A percentile compares a stretch with the other conserved stretches of the same genome.
Evolutionary conservation across 495 filamentous ascomycete genomes (phyloP).

Genomic region (Amniculicola lignicola): DNA sequence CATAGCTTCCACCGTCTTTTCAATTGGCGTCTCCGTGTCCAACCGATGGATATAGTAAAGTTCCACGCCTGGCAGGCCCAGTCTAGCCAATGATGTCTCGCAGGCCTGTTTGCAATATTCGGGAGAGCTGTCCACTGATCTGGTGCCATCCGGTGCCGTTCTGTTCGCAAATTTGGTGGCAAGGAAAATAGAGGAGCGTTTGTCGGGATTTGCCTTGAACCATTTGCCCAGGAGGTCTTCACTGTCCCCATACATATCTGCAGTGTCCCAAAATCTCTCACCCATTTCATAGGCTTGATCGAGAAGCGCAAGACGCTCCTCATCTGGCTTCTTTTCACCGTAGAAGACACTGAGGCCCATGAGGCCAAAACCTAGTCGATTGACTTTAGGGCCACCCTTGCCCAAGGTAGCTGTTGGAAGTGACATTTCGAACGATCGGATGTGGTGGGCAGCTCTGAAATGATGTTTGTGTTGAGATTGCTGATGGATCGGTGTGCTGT

Average conservation of each 20-base stretch:
- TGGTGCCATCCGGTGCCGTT: neutral
- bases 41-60: slow-evolving; percentile 35
- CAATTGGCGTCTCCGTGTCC: slow-evolving; percentile 28
- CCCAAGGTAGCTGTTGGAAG: slow-evolving; percentile 24
- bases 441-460: neutral
- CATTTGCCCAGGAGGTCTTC: slow-evolving; percentile 58
- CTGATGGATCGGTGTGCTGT: neutral
- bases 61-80: slow-evolving; percentile 49
- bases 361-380: slow-evolving; percentile 53
- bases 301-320: slow-evolving; percentile 50
- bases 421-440: slow-evolving; percentile 10
- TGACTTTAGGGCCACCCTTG: slow-evolving; percentile 40
- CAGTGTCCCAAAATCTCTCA: slow-evolving; percentile 59
- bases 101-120: slow-evolving; percentile 49
- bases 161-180: slow-evolving; percentile 56
- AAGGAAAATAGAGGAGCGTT: slow-evolving; percentile 56
- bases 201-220: slow-evolving; percentile 51
- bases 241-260: slow-evolving; percentile 52
- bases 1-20: slow-evolving; percentile 29
- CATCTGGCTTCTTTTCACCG: slow-evolving; percentile 43
- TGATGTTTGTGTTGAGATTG: neutral
- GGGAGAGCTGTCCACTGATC: slow-evolving; percentile 39
- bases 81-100: slow-evolving; percentile 43
- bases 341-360: slow-evolving; percentile 52
- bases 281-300: slow-evolving; percentile 57